These are phyloP conservation scores for Paraconiothyrium brasiliense DNA, from an alignment of 2,329 filamentous ascomycete genomes.

Conservation along the genomic window DNA sequence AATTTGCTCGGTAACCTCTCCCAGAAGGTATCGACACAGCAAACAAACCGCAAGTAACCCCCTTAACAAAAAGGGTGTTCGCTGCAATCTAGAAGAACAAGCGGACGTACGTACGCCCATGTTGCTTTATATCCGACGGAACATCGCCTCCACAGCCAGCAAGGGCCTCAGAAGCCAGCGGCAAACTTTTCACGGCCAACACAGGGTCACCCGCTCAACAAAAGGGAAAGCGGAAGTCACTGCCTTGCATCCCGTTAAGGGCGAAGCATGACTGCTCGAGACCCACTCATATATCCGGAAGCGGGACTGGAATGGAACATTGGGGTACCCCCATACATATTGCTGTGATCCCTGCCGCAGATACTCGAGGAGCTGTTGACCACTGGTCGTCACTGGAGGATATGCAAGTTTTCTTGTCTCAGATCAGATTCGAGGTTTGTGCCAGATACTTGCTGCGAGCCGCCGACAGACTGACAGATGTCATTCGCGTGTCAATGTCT, in stretches of 20 bases:
- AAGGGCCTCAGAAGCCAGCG: slow-evolving; percentile 3
- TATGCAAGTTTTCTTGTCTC: not conserved
- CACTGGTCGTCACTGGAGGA: not conserved
- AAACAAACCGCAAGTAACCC: not conserved
- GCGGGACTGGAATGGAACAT: slow-evolving; percentile 22
- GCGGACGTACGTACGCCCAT: not conserved
- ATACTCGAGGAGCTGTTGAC: not conserved
- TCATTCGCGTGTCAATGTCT: slow-evolving; percentile 14
- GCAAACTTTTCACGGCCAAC: slow-evolving; percentile 4
- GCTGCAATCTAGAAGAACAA: not conserved
- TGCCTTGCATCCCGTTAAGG: slow-evolving; percentile 20
- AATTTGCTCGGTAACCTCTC: not conserved
- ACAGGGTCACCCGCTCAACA: slow-evolving; percentile 13
- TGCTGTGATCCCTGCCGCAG: slow-evolving; percentile 7
- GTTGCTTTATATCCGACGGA: not conserved
- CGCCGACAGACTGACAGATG: slow-evolving; percentile 23
- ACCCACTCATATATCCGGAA: slow-evolving; percentile 15
- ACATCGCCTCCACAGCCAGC: slow-evolving; percentile 2
- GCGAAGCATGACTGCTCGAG: slow-evolving; percentile 6
- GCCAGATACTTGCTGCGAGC: slow-evolving; percentile 14
- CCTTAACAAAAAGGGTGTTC: not conserved
- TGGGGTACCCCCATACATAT: slow-evolving; percentile 14
- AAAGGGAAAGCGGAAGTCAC: slow-evolving; percentile 1
- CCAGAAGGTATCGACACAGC: not conserved
- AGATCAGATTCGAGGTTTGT: not conserved